A percentile compares a stretch with the other conserved stretches of the same genome.
Evolutionary conservation across 140 eudicot genomes (phyloP).

Genomic region (Ambrosia hybrid): DNA sequence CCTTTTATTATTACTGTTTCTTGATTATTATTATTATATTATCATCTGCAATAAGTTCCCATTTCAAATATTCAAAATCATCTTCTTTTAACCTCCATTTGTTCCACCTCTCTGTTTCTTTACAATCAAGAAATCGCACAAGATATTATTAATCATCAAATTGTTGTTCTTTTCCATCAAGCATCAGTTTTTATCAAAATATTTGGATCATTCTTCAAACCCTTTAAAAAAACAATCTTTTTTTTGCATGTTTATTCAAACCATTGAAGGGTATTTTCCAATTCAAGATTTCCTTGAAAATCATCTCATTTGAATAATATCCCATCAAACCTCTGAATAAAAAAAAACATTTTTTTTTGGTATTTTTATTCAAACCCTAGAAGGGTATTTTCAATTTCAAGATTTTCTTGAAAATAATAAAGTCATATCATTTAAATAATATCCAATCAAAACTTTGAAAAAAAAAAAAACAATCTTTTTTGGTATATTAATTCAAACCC

Average conservation of each 20-base stretch:
- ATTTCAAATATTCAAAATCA: constrained; percentile 31
- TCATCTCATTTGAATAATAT: constrained; percentile 53
- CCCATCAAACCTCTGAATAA: constrained; percentile 46
- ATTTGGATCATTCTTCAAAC: constrained; percentile 31
- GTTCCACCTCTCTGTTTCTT: constrained; percentile 41
- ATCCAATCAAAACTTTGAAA: constrained; percentile 46
- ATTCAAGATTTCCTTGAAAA: constrained; percentile 37
- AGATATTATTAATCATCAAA: constrained; percentile 35
- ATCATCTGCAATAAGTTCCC: constrained; percentile 25
- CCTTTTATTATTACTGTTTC: no score
- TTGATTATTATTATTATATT: constrained; percentile 17
- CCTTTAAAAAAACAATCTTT: not conserved
- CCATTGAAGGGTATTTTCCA: constrained; percentile 6
- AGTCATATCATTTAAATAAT: constrained; percentile 58
- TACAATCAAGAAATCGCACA: constrained; percentile 35
- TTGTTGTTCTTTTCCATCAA: constrained; percentile 21
- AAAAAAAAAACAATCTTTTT: constrained; percentile 5
- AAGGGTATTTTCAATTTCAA: constrained; percentile 14
- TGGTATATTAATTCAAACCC: constrained; percentile 20
- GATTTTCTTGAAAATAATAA: constrained; percentile 43
- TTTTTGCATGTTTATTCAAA: constrained; percentile 8
- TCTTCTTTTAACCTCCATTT: constrained; percentile 21
- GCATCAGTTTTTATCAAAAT: constrained; percentile 16
- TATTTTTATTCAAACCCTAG: constrained; percentile 21
- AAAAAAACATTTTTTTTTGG: not conserved